Evolutionary conservation across 2,329 filamentous ascomycete genomes (phyloP), one percentile per base, ranked within the genome.

Genomic region (Sphaerulina vaccinii): DNA sequence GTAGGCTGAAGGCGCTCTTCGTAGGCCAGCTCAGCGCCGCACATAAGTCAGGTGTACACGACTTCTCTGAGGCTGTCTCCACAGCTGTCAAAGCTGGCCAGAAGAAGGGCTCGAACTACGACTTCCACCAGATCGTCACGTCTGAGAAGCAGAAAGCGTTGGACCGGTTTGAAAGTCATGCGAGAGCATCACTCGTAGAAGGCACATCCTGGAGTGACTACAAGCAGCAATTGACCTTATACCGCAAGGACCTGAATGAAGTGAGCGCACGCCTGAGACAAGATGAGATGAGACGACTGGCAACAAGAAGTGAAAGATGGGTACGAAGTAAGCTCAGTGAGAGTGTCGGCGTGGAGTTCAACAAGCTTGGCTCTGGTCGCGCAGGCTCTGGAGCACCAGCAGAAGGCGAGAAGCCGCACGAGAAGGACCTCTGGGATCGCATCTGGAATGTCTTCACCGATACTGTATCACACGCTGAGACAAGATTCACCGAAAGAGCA

Each of bases 271-370:
- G 87, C 56, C 75, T 99, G 61, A 83, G 93, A 62, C 91, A 93
- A 67, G 93, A 99, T 60, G 93, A 99, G 73, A 96, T 99, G 90
- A 84, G 92, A 56, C 84, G 93, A 18, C 76, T 99, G 57, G 91
- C 93, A 1, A 93, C 86, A 24, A 83, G 93, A 16, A 87, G 96
- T 19, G 93, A 99, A 73, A 84, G 92, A 62, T 96, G 91, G 89
- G 91, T 99, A 57, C 86, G 87, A 65, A 90, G 89, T 52, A 85
- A 90, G 40, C 79, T 99, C 27, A 85, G 85, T 27, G 93, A 99
- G 68, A 88, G 88, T 13, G 79, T 97, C 37, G 90, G 92, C 11
- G 75, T 97, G 15, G 91, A 97, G 67, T 97, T 99, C 79, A 97
- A 96, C 75, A 93, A 91, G 68, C 82, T 97, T 42, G 92, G 92